phyloP scores from a whole-genome alignment of 352 stramenopile species.

The Elongisporangium undulatum region DNA sequence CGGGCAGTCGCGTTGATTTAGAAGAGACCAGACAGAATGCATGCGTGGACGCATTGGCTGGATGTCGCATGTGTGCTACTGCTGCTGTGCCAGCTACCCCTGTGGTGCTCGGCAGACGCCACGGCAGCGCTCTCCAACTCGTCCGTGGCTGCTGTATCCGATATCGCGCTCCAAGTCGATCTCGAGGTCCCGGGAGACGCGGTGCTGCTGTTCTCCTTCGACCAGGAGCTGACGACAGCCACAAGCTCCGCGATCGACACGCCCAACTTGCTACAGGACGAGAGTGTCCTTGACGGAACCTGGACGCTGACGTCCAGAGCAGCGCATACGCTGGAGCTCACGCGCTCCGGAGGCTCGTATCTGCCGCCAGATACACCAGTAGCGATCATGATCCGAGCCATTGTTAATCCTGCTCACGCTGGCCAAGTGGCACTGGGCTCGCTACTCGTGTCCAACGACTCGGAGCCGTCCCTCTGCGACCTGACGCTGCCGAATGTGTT shows the following conservation, averaged over 20 bases:
- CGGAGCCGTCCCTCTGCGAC: constrained; percentile 2
- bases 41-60: background rate
- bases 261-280: background rate
- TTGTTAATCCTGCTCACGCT: constrained; percentile 8
- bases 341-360: constrained; percentile 12
- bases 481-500: constrained; percentile 10
- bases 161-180: background rate
- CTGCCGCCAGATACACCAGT: constrained; percentile 5
- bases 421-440: constrained; percentile 12
- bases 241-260: background rate
- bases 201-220: background rate
- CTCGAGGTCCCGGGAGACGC: background rate
- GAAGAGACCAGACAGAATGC: background rate
- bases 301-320: background rate
- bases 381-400: constrained; percentile 5
- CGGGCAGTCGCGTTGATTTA: background rate
- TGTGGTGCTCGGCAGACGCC: background rate
- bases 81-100: background rate
- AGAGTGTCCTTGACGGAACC: background rate
- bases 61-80: background rate
- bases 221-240: background rate
- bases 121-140: background rate
- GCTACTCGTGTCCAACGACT: constrained; percentile 15
- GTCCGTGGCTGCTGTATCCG: background rate
- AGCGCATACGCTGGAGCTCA: constrained; percentile 12